Base-by-base conservation (phyloP, 2,329 filamentous ascomycete species). In the Biscogniauxia sp. region DNA sequence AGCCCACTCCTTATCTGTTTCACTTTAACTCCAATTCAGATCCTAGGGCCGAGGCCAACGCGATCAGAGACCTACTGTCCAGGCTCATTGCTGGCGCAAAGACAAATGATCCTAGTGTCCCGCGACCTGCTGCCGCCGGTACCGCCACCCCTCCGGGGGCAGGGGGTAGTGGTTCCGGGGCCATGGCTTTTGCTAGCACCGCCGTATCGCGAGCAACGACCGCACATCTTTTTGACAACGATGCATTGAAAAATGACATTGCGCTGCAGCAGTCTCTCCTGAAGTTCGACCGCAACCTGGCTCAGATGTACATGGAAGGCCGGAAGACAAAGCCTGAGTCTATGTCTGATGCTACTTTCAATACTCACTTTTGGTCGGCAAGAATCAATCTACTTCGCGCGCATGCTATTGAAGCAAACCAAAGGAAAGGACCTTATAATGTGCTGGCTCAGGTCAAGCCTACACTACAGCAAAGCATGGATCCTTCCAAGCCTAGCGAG, bases 321-420 rank as follows among this genome's bases (percentile, higher is more conserved):
- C 80, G 93, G 54, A 83, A 85, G 56, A 90, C 91, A 8, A 97
- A 97, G 71, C 93, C 94, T 0, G 90, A 94, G 7, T 88, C 90
- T 1, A 89, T 98, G 63, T 89, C 89, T 0, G 87, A 90, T 26
- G 85, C 85, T 1, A 89, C 93, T 52, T 97, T 98, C 75, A 93
- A 94, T 67, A 82, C 87, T 1, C 94, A 97, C 74, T 99, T 99
- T 78, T 99, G 95, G 95, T 92, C 92, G 1, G 92, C 92, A 1
- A 85, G 96, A 53, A 85, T 93, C 53, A 92, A 92, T 73, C 80
- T 97, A 32, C 82, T 99, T 28, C 90, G 95, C 13, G 90, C 94
- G 0, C 91, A 97, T 77, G 93, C 93, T 1, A 95, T 97, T 53
- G 93, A 98, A 76, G 88, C 85, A 58, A 88, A 86, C 61, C 96